Evolutionary conservation across 768 basidiomycete species (phyloP).

Genomic region (Mycena latifolia): DNA sequence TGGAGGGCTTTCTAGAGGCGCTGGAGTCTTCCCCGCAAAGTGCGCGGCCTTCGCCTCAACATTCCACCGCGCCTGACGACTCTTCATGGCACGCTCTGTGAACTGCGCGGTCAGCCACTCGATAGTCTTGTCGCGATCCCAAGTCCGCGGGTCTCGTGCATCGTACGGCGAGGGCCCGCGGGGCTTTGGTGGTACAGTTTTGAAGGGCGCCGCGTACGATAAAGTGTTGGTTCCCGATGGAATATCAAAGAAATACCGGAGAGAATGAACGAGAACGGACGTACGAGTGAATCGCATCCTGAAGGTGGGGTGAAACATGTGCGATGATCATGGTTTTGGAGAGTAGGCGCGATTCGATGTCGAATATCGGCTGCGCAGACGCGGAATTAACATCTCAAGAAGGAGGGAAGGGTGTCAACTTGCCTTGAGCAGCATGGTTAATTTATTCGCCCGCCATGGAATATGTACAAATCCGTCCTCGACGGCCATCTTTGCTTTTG

Average conservation of each 20-base stretch:
- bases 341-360: slow-evolving; percentile 46
- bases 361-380: slow-evolving; percentile 47
- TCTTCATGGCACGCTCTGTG: slow-evolving; percentile 32
- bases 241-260: background rate
- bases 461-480: slow-evolving; percentile 54
- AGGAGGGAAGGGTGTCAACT: background rate
- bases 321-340: slow-evolving; percentile 48
- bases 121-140: slow-evolving; percentile 44
- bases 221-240: slow-evolving; percentile 43
- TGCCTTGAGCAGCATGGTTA: slow-evolving; percentile 51
- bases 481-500: slow-evolving; percentile 49
- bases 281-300: slow-evolving; percentile 45
- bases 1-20: slow-evolving; percentile 5
- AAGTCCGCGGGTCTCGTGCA: slow-evolving; percentile 48
- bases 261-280: background rate
- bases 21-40: slow-evolving; percentile 13
- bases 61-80: background rate
- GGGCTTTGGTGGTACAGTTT: slow-evolving; percentile 43
- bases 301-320: slow-evolving; percentile 51
- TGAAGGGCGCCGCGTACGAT: slow-evolving; percentile 49
- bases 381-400: background rate
- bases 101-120: slow-evolving; percentile 44
- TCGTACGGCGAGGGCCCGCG: slow-evolving; percentile 46
- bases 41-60: no score
- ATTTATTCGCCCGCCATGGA: slow-evolving; percentile 48